These are phyloP conservation scores for Gastrolobium villosum DNA, from an alignment of 306 rosid genomes.

Conservation along the genomic window DNA sequence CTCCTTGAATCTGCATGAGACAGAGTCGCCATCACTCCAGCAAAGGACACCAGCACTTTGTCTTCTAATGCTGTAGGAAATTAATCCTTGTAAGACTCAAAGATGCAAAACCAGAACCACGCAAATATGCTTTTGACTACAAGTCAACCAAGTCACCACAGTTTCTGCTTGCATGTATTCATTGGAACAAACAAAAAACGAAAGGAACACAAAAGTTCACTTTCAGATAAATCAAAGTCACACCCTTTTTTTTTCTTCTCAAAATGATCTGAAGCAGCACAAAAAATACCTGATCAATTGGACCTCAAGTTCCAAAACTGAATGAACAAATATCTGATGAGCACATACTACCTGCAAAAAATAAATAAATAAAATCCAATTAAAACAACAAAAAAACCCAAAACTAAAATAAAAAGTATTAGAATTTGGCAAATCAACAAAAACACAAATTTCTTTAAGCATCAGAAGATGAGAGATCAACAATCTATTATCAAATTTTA, in stretches of 20 bases:
- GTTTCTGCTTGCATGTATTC: conserved; percentile 48
- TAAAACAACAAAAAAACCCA: conserved; percentile 27
- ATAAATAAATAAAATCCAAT: conserved; percentile 19
- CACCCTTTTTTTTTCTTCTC: not conserved
- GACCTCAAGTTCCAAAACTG: conserved; percentile 41
- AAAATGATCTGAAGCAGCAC: conserved; percentile 45
- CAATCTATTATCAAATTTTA: conserved; percentile 14
- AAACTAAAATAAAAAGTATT: not conserved
- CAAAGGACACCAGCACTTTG: conserved; percentile 52
- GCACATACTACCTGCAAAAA: conserved; percentile 55
- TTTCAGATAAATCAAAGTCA: conserved; percentile 49
- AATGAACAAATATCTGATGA: conserved; percentile 44
- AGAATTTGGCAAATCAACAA: conserved; percentile 30
- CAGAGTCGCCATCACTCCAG: conserved; percentile 63
- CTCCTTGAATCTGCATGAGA: conserved; percentile 68
- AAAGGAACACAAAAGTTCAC: conserved; percentile 37
- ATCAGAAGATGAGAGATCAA: conserved; percentile 43
- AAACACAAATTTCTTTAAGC: conserved; percentile 24
- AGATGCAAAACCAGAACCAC: conserved; percentile 44
- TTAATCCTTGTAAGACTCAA: conserved; percentile 16
- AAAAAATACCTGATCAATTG: conserved; percentile 59
- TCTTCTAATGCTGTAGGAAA: conserved; percentile 39
- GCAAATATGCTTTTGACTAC: conserved; percentile 38
- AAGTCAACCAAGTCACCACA: conserved; percentile 48
- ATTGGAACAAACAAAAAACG: conserved; percentile 42